phyloP scores from a whole-genome alignment of 2,329 filamentous ascomycete genomes.

The Helicocarpus griseus region DNA sequence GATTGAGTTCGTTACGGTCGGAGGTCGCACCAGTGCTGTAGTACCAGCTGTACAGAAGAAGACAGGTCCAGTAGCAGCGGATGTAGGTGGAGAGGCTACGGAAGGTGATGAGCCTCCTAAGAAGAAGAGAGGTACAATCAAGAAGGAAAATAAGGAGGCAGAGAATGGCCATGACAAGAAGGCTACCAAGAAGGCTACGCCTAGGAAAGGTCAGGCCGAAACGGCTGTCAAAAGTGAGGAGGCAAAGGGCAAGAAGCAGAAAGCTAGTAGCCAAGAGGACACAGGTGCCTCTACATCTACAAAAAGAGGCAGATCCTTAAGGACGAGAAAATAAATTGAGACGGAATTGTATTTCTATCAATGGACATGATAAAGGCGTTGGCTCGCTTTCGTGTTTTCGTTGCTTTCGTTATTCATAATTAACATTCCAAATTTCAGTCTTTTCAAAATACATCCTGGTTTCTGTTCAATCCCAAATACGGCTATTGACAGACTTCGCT shows the following conservation, averaged over 20 bases:
- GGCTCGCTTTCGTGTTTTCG: neutral
- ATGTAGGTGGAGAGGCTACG: slow-evolving; percentile 29
- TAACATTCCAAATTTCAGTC: no score
- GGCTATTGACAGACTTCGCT: neutral
- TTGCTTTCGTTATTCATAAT: neutral
- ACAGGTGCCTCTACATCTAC: no score
- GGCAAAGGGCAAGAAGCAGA: neutral
- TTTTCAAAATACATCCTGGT: no score
- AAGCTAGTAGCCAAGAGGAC: neutral
- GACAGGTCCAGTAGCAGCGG: slow-evolving; percentile 49
- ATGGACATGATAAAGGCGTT: neutral
- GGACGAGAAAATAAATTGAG: neutral
- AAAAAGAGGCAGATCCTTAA: neutral
- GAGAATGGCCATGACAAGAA: slow-evolving; percentile 10
- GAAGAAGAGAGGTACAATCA: slow-evolving; percentile 23
- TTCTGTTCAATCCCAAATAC: neutral
- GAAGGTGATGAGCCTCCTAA: slow-evolving; percentile 13
- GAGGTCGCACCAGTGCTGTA: slow-evolving; percentile 81
- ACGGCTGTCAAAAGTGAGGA: neutral
- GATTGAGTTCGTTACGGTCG: slow-evolving; percentile 78
- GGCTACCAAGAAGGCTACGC: slow-evolving; percentile 10
- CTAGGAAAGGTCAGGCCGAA: slow-evolving; percentile 5
- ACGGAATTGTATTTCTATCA: neutral
- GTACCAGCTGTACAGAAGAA: slow-evolving; percentile 84
- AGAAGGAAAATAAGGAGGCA: slow-evolving; percentile 13